A percentile compares a stretch with the other conserved stretches of the same genome.
phyloP scores from a whole-genome alignment of 2,329 filamentous ascomycete genomes.

The Penicillium polonicum region DNA sequence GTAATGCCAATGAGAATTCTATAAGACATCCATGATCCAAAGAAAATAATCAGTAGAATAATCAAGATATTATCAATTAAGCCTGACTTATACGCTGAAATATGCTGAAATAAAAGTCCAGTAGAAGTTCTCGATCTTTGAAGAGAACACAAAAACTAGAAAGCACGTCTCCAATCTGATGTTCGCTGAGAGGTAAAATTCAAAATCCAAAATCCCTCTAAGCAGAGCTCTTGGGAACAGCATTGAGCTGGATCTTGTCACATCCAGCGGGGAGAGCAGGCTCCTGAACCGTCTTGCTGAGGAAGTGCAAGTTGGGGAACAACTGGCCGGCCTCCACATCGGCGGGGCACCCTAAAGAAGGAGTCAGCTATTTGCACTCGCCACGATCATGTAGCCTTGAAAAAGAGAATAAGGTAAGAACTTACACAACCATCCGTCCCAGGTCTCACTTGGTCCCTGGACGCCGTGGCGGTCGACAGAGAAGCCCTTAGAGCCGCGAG shows the following conservation, averaged over 20 bases:
- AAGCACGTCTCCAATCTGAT: not conserved
- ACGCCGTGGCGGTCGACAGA: not conserved
- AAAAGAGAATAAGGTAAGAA: slow-evolving; percentile 25
- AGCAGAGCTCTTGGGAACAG: slow-evolving; percentile 3
- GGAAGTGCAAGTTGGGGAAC: slow-evolving; percentile 13
- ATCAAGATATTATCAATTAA: not conserved
- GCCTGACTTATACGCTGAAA: not conserved
- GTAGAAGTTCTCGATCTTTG: not conserved
- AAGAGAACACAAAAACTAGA: not conserved
- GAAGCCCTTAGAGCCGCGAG: slow-evolving; percentile 16
- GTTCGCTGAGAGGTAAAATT: not conserved
- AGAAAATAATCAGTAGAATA: not conserved
- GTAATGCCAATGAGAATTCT: too few species aligned
- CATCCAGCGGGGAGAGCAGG: slow-evolving; percentile 9
- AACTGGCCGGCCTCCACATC: slow-evolving; percentile 5
- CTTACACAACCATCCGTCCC: slow-evolving; percentile 30
- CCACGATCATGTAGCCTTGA: too few species aligned
- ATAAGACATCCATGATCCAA: not conserved
- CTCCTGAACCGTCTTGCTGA: slow-evolving; percentile 2
- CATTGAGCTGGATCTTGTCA: slow-evolving; percentile 11
- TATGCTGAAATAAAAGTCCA: not conserved
- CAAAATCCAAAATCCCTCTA: not conserved
- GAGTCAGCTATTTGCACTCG: not conserved
- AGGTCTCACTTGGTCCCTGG: slow-evolving; percentile 4
- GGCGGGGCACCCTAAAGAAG: slow-evolving; percentile 5